These are phyloP conservation scores for Aphanocladium album DNA, from an alignment of 2,329 filamentous ascomycete species.

Conservation along the genomic window DNA sequence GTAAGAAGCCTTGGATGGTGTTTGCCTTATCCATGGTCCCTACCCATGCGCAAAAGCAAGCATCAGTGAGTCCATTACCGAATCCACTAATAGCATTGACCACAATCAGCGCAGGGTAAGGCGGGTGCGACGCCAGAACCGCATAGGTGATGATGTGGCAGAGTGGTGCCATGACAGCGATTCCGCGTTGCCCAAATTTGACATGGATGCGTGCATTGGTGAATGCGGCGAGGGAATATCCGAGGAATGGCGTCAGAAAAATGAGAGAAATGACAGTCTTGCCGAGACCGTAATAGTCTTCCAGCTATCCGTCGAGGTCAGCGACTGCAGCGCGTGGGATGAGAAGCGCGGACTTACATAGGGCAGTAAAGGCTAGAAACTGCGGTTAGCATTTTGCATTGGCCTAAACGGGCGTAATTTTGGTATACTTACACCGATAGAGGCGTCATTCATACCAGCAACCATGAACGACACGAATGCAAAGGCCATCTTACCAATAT, in stretches of 20 bases:
- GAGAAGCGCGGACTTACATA: slow-evolving; percentile 25
- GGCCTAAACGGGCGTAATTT: no score
- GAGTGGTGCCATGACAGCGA: slow-evolving; percentile 56
- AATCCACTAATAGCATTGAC: slow-evolving; percentile 60
- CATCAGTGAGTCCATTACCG: slow-evolving; percentile 59
- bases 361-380: slow-evolving; percentile 36
- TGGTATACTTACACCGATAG: slow-evolving; percentile 47
- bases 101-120: slow-evolving; percentile 58
- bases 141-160: slow-evolving; percentile 59
- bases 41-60: slow-evolving; percentile 44
- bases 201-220: slow-evolving; percentile 58
- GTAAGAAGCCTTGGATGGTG: slow-evolving; percentile 60
- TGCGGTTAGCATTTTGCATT: no score
- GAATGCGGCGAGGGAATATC: slow-evolving; percentile 57
- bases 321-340: background rate
- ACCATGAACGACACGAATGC: slow-evolving; percentile 56
- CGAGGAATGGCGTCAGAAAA: slow-evolving; percentile 59
- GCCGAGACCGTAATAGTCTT: slow-evolving; percentile 54
- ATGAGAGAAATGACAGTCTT: slow-evolving; percentile 59
- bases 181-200: slow-evolving; percentile 58
- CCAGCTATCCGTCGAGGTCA: slow-evolving; percentile 38
- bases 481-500: slow-evolving; percentile 28
- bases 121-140: slow-evolving; percentile 56
- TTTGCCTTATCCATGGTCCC: slow-evolving; percentile 66
- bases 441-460: slow-evolving; percentile 59